These are phyloP conservation scores for Chytriomyces sp. DNA, from an alignment of 192 early-diverging fungal genomes.

Conservation along the genomic window DNA sequence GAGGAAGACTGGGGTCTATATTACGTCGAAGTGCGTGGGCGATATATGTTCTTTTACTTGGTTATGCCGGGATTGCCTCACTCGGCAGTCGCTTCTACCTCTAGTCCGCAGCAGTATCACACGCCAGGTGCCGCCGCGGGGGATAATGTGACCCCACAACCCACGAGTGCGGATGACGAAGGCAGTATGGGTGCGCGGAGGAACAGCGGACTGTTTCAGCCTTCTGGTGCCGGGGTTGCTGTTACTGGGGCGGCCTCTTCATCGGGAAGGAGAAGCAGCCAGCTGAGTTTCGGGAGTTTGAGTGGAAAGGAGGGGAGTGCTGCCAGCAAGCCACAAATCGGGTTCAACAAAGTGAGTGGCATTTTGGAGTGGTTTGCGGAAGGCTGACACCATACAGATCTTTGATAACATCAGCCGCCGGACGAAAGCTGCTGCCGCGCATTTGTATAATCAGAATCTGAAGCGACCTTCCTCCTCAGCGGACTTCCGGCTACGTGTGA, in stretches of 20 bases:
- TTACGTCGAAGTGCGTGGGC: constrained; percentile 48
- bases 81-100: too few relatives aligned
- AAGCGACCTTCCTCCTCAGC: background rate
- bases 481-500: constrained; percentile 18
- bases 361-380: background rate
- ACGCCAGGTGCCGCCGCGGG: too few relatives aligned
- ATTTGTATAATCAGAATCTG: constrained; percentile 18
- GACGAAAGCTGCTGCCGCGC: constrained; percentile 7
- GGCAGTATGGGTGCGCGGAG: background rate
- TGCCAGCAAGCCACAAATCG: constrained; percentile 25
- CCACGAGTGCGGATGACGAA: background rate
- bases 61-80: constrained; percentile 26
- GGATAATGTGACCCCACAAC: too few relatives aligned
- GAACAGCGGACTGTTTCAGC: background rate
- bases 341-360: constrained; percentile 6
- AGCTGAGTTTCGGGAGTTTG: constrained; percentile 16
- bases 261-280: constrained; percentile 12
- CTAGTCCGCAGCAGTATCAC: too few relatives aligned
- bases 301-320: background rate
- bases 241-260: background rate
- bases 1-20: constrained; percentile 48
- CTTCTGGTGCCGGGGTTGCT: background rate
- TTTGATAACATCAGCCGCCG: constrained; percentile 9
- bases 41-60: constrained; percentile 51
- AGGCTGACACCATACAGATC: background rate